phyloP scores from a whole-genome alignment of 805 yeast species.

The Candida odintsovae region DNA sequence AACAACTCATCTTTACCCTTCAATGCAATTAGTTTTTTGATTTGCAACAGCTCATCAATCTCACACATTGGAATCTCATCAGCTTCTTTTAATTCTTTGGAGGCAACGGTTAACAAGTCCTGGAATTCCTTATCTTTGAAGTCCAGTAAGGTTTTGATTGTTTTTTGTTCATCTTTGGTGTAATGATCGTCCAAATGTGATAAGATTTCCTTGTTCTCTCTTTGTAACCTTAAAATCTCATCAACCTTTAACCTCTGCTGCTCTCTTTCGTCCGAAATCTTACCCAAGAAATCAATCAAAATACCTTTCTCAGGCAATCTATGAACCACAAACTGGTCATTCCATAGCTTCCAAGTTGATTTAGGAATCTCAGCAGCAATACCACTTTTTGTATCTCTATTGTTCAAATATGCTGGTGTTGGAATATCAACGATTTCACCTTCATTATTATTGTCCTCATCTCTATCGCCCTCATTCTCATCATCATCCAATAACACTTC shows the following conservation, averaged over 20 bases:
- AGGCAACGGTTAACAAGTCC: conserved; percentile 40
- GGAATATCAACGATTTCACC: conserved; percentile 24
- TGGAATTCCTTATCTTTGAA: conserved; percentile 38
- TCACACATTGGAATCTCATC: conserved; percentile 30
- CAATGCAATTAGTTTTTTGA: conserved; percentile 54
- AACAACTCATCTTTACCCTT: conserved; percentile 68
- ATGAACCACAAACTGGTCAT: conserved; percentile 44
- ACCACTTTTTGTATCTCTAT: conserved; percentile 28
- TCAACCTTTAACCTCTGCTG: conserved; percentile 28
- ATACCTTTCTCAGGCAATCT: conserved; percentile 65
- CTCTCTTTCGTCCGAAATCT: conserved; percentile 32
- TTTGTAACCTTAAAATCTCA: conserved; percentile 28
- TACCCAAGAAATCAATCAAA: conserved; percentile 60
- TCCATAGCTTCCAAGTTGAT: conserved; percentile 21
- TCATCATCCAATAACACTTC: conserved; percentile 46
- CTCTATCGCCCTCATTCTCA: conserved; percentile 23
- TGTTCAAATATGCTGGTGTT: conserved; percentile 32
- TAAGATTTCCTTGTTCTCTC: conserved; percentile 32
- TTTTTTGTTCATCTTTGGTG: conserved; percentile 26
- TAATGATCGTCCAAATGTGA: conserved; percentile 25
- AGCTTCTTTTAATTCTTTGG: conserved; percentile 15
- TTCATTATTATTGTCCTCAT: conserved; percentile 21
- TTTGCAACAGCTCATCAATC: conserved; percentile 42
- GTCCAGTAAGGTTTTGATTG: conserved; percentile 26
- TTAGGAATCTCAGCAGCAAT: conserved; percentile 28